These are phyloP conservation scores for Byssochlamys sp. DNA, from an alignment of 2,329 filamentous ascomycete genomes.

Conservation along the genomic window DNA sequence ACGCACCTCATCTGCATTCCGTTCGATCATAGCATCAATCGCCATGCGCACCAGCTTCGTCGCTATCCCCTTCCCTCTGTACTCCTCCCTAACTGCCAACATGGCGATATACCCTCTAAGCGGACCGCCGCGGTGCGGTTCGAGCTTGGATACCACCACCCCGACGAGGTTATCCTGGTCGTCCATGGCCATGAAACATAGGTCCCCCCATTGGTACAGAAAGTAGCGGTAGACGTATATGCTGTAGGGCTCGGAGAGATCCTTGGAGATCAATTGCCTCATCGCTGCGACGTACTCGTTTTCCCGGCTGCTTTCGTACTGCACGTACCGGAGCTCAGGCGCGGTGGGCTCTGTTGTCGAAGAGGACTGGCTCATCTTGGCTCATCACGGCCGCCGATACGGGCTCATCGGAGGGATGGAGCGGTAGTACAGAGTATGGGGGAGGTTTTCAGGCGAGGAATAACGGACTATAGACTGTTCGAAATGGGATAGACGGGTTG, in stretches of 20 bases:
- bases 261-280: constrained; percentile 84
- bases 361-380: constrained; percentile 12
- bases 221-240: constrained; percentile 99
- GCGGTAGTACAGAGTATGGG: constrained; percentile 1
- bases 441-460: background rate
- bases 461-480: background rate
- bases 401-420: constrained; percentile 10
- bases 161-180: constrained; percentile 58
- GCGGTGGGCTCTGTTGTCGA: constrained; percentile 17
- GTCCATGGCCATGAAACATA: constrained; percentile 74
- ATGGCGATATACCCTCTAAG: constrained; percentile 94
- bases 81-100: constrained; percentile 76
- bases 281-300: constrained; percentile 70
- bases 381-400: constrained; percentile 16
- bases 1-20: constrained; percentile 68
- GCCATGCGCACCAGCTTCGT: constrained; percentile 80
- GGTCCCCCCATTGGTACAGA: constrained; percentile 88
- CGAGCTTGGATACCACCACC: constrained; percentile 89
- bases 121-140: constrained; percentile 76
- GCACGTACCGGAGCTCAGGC: constrained; percentile 46
- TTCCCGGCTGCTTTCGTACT: constrained; percentile 52
- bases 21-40: constrained; percentile 78
- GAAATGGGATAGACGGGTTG: too few species aligned
- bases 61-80: constrained; percentile 76
- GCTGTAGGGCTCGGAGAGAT: constrained; percentile 94